A percentile compares a stretch with the other conserved stretches of the same genome.
Conservation (phyloP, 305 asterid species). For the Fraxinus nigra region DNA sequence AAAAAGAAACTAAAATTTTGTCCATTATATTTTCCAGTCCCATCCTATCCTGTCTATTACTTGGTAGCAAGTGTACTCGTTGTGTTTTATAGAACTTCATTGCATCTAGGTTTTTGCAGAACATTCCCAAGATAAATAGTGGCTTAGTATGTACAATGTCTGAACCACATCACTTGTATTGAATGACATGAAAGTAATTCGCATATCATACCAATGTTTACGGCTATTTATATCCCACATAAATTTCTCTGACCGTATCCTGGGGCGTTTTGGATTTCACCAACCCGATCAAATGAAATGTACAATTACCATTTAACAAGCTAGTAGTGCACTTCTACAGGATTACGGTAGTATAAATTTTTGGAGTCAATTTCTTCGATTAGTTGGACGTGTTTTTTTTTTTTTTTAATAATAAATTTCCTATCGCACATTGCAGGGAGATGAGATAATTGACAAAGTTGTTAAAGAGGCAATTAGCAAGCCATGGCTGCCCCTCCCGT, state of each 20-base stretch:
- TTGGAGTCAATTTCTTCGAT: background rate
- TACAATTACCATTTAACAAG: background rate
- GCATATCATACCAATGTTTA: background rate
- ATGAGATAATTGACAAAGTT: slow-evolving; percentile 43
- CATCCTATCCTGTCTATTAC: background rate
- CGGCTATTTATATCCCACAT: background rate
- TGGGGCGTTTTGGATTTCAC: background rate
- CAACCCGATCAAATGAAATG: background rate
- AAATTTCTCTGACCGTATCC: background rate
- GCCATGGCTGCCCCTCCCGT: slow-evolving; percentile 54
- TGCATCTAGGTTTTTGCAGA: background rate
- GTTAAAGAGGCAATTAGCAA: slow-evolving; percentile 48
- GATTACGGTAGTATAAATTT: background rate
- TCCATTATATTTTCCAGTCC: background rate
- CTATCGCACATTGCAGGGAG: slow-evolving; percentile 31
- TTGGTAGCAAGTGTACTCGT: background rate
- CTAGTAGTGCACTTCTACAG: background rate
- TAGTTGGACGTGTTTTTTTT: background rate
- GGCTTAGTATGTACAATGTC: background rate
- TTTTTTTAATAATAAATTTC: background rate
- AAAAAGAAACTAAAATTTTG: background rate
- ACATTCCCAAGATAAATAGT: background rate
- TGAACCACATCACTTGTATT: background rate
- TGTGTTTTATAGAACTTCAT: background rate
- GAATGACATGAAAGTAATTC: background rate